A percentile compares a stretch with the other conserved stretches of the same genome.
Conservation (phyloP, 495 filamentous ascomycete species). For the Articulospora tetracladia region DNA sequence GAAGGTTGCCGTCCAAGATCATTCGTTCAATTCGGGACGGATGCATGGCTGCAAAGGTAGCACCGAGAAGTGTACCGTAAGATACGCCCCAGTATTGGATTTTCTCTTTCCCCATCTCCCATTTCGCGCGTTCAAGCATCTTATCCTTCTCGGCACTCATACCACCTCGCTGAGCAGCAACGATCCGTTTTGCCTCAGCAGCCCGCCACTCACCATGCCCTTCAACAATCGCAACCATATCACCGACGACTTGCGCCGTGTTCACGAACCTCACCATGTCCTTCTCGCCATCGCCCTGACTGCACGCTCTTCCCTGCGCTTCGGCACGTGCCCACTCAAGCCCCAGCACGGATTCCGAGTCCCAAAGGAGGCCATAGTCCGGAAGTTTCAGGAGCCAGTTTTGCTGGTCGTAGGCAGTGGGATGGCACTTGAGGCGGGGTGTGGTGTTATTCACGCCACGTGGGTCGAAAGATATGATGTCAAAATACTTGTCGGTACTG, state of each 20-base stretch:
- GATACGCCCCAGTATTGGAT: conserved; percentile 59
- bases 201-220: conserved; percentile 33
- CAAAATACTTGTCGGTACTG: conserved; percentile 26
- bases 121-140: background rate
- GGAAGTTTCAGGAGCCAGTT: background rate
- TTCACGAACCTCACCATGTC: background rate
- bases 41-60: conserved; percentile 46
- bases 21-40: conserved; percentile 36
- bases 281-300: background rate
- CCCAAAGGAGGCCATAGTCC: background rate
- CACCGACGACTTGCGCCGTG: conserved; percentile 32
- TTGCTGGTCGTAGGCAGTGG: conserved; percentile 8
- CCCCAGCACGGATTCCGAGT: background rate
- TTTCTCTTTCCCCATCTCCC: conserved; percentile 8
- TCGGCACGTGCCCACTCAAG: background rate
- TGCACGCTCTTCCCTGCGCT: background rate
- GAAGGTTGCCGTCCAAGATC: conserved; percentile 43
- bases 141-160: background rate
- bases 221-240: conserved; percentile 43
- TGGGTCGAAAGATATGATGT: conserved; percentile 51
- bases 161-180: background rate
- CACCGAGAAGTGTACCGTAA: conserved; percentile 61
- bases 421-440: conserved; percentile 43
- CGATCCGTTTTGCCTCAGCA: background rate
- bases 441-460: conserved; percentile 47